Base-by-base conservation (phyloP, 495 filamentous ascomycete species). In the Neurospora sp. region DNA sequence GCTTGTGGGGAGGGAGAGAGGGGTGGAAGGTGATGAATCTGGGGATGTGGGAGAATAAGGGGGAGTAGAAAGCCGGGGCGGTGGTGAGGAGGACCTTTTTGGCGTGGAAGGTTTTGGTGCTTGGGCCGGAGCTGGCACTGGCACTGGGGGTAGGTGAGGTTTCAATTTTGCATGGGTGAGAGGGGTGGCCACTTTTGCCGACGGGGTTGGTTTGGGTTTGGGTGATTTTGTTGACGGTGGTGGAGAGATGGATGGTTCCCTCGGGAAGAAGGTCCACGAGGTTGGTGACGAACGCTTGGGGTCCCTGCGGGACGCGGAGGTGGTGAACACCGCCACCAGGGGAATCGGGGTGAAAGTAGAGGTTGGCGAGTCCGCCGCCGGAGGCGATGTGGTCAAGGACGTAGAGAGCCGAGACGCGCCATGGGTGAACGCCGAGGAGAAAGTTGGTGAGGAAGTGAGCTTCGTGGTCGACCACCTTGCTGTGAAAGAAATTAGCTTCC, bases 331-430 rank as follows among this genome's bases (percentile, higher is more conserved):
- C 44, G 70, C 54, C 54, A 3, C 27, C 54, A 35, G 54, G 1
- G 5, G 54, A 62, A 16, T 35, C 54, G 12, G 54, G 54, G 23
- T 86, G 84, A 0, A 85, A 85, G 0, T 80, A 73, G 71, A 87
- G 79, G n/a, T 80, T 75, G 20, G 83, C 44, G 5, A 88, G 73
- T 0, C 86, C 85, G 1, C 80, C 81, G 3, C 83, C 82, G 35
- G 79, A 79, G 72, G 82, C 81, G 79, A 82, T 83, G 76, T 88
- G 87, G 66, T 85, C 81, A n/a, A 89, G 76, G 74, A 88, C 84
- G 72, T 78, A 89, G 0, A 85, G 72, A 7, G 83, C 82, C 62
- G 80, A 83, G 31, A 88, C 72, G 9, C 88, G 83, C 0, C 40
- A 46, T n/a, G 78, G 73, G 20, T 85, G 82, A 16, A 81, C 74